Base-by-base conservation (phyloP, 495 filamentous ascomycete genomes). In the Cenococcum geophilum region DNA sequence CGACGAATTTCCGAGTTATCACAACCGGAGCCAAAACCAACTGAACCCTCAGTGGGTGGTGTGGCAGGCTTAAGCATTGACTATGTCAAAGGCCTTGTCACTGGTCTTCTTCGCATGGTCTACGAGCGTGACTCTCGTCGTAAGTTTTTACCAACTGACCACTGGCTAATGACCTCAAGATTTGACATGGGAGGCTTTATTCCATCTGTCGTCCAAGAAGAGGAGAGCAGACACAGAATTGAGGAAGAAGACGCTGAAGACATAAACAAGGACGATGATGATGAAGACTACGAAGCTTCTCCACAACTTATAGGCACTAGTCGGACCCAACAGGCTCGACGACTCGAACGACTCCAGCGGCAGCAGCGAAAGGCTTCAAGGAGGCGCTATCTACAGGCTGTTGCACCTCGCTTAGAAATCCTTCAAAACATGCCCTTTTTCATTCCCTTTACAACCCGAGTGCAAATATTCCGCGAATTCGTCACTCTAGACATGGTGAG, bases 351-450 rank as follows among this genome's bases (percentile, higher is more conserved):
- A 55, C 74, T 86, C 37, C 79, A 80, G 61, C 76, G 79, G 32
- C 77, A 82, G 53, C 86, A 87, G 71, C 81, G 82, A 59, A 85
- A 83, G 67, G 80, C 79, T 21, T 82, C 83, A 14, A 78, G 85
- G 6, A 80, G 84, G 52, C 83, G 86, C 60, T 79, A 88, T 48
- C 75, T 93, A 14, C 87, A 90, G 22, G 77, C 84, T 22, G 84
- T 95, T 36, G 88, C 87, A 1, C 92, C 95, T 1, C 82, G 90
- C 61, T 78, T 96, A 9, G 91, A 97, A 73, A 89, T 99, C 14
- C 75, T 99, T 34, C 85, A 90, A 50, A 92, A 97, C 68, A 92
- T 99, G 87, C 95, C 93, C 0, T 99, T 97, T 68, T 88, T 92
- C 65, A 95, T 97, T 56, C 93, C 93, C 0, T 99, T 99, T 61